Percentiles rank a stretch among this genome's conserved stretches.
phyloP scores from a whole-genome alignment of 305 asterid genomes.

The Solanum chacoense region DNA sequence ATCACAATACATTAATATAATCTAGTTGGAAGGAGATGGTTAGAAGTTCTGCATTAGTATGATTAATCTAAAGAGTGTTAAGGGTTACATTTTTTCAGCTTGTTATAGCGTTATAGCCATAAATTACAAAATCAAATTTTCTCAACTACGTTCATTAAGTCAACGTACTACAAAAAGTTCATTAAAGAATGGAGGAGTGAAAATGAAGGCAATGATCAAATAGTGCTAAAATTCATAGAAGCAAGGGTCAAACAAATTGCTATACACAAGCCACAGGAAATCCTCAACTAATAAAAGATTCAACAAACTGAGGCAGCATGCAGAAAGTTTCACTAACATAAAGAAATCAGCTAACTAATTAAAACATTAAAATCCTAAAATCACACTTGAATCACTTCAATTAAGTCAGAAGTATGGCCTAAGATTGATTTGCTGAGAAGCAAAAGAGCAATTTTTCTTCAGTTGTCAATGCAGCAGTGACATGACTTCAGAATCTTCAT shows the following conservation, averaged over 20 bases:
- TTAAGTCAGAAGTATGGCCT: background rate
- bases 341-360: background rate
- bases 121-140: background rate
- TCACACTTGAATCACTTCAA: background rate
- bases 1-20: background rate
- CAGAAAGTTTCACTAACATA: background rate
- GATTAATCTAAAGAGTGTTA: background rate
- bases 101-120: too few relatives aligned
- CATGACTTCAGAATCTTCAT: constrained; percentile 4
- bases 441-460: background rate
- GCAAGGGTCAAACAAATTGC: background rate
- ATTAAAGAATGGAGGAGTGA: background rate
- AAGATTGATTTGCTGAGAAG: background rate
- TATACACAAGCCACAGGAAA: background rate
- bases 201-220: background rate
- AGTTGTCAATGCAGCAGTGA: constrained; percentile 23
- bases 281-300: background rate
- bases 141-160: background rate
- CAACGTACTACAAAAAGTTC: background rate
- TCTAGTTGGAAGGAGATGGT: background rate
- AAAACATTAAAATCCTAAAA: background rate
- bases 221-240: background rate
- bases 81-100: too few relatives aligned
- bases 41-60: background rate
- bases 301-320: background rate